Evolutionary conservation across 129 eudicot species (phyloP).

Genomic region (Centrapalus pauciflorus): DNA sequence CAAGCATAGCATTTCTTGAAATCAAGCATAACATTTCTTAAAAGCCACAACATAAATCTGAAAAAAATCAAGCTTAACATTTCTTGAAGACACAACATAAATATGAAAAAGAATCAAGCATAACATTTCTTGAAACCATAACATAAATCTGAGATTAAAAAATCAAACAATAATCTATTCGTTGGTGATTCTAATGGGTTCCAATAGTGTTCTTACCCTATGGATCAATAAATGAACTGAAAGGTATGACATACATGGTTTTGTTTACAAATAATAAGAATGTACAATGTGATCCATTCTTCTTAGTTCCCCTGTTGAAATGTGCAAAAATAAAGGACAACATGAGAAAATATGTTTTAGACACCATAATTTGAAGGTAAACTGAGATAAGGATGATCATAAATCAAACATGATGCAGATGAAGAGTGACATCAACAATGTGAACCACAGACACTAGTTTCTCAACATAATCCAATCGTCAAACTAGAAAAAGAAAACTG

Average conservation of each 20-base stretch:
- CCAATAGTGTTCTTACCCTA: background rate
- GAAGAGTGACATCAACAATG: background rate
- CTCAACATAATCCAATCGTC: conserved; percentile 1
- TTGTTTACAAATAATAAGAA: background rate
- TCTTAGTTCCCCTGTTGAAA: background rate
- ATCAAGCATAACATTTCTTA: too few relatives aligned
- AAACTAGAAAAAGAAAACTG: background rate
- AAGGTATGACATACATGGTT: background rate
- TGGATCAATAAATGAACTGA: background rate
- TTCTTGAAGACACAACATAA: too few relatives aligned
- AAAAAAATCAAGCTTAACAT: too few relatives aligned
- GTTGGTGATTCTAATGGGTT: background rate
- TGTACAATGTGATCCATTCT: background rate
- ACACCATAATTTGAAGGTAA: conserved; percentile 6
- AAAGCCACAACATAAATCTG: too few relatives aligned
- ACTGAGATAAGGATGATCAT: background rate
- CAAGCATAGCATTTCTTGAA: too few relatives aligned
- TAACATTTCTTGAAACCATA: too few relatives aligned
- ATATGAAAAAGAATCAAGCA: too few relatives aligned
- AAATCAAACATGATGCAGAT: background rate
- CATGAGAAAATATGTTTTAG: background rate
- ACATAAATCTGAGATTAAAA: too few relatives aligned
- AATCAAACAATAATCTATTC: background rate
- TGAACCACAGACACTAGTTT: background rate
- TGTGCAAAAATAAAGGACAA: background rate